Conservation (phyloP, 2,329 filamentous ascomycete species). For the Scleromitrula shiraiana region DNA sequence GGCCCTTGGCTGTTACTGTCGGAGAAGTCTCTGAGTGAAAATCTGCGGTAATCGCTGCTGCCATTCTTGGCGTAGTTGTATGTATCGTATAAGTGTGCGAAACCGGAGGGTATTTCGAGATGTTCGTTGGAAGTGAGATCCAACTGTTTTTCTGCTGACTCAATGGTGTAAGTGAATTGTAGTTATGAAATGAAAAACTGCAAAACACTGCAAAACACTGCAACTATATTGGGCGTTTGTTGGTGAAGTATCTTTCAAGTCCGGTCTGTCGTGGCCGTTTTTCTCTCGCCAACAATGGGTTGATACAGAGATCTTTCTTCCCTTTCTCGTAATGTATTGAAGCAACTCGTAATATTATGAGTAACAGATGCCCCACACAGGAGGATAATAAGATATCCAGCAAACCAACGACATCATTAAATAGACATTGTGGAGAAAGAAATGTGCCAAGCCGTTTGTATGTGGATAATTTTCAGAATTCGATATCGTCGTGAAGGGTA, state of each 20-base stretch:
- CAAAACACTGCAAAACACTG: background rate
- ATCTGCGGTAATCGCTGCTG: constrained; percentile 19
- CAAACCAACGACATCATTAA: constrained; percentile 1
- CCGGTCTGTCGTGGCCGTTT: background rate
- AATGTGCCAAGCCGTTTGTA: background rate
- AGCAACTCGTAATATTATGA: constrained; percentile 4
- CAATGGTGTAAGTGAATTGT: background rate
- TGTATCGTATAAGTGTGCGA: background rate
- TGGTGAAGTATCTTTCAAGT: constrained; percentile 1
- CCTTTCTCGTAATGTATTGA: constrained; percentile 4
- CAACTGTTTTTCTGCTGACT: background rate
- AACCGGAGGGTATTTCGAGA: constrained; percentile 8
- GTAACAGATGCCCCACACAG: constrained; percentile 1
- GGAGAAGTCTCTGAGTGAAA: constrained; percentile 12
- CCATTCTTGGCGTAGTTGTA: constrained; percentile 16
- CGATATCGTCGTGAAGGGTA: background rate
- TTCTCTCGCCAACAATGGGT: background rate
- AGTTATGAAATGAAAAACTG: background rate
- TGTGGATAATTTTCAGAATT: background rate
- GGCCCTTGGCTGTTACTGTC: constrained; percentile 14
- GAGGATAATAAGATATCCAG: background rate
- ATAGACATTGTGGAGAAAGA: background rate
- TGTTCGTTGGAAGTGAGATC: background rate
- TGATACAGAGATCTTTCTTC: background rate
- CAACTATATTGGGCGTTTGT: background rate